Evolutionary conservation across 306 rosid species (phyloP).

Genomic region (Abrus pulchellus): DNA sequence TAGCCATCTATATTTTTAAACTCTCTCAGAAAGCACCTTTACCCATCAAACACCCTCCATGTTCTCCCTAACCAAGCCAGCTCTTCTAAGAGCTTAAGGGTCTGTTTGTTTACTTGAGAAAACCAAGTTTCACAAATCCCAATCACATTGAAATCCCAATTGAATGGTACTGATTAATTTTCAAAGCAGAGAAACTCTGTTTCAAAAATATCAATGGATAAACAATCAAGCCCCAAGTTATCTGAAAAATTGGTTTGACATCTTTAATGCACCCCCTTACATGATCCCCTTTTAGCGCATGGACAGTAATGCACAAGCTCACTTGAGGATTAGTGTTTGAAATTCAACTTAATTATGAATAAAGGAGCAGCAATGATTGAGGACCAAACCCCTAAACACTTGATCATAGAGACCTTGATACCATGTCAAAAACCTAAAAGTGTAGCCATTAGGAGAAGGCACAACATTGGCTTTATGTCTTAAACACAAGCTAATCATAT

Average conservation of each 20-base stretch:
- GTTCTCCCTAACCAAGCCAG: not conserved
- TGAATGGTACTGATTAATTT: too few species aligned
- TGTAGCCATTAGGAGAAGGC: constrained; percentile 8
- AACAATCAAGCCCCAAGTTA: too few species aligned
- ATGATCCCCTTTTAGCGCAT: not conserved
- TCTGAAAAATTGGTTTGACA: not conserved
- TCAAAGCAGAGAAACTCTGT: too few species aligned
- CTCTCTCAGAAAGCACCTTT: constrained; percentile 26
- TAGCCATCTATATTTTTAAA: constrained; percentile 1
- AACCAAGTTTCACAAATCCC: too few species aligned
- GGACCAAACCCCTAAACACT: not conserved
- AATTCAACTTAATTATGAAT: not conserved
- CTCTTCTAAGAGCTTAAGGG: not conserved
- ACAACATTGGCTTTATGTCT: not conserved
- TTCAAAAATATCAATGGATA: too few species aligned
- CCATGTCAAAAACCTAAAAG: constrained; percentile 21
- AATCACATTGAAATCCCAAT: too few species aligned
- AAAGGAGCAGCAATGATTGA: not conserved
- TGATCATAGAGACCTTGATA: not conserved
- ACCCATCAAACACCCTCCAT: not conserved
- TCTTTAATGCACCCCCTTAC: not conserved
- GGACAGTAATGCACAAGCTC: not conserved
- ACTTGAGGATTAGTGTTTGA: constrained; percentile 1
- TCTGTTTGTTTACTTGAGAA: not conserved
- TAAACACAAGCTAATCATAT: not conserved